These are phyloP conservation scores for Phytophthora fragariaefolia DNA, from an alignment of 352 stramenopile genomes.

Conservation along the genomic window DNA sequence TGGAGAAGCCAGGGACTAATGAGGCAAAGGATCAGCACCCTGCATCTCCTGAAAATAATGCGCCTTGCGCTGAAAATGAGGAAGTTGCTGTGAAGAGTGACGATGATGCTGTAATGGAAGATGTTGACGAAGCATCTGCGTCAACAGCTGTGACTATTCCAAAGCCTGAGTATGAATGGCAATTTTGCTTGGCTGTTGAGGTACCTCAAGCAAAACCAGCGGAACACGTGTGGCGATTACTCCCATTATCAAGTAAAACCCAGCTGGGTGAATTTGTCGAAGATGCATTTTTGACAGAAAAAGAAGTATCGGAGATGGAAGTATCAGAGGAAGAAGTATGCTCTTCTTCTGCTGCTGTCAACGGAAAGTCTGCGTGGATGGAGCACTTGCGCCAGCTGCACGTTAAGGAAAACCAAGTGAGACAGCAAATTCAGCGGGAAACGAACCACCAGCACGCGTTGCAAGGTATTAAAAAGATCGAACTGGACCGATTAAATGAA, in stretches of 20 bases:
- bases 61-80: constrained; percentile 18
- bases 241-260: constrained; percentile 57
- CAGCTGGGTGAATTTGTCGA: constrained; percentile 59
- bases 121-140: constrained; percentile 6
- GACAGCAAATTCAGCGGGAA: constrained; percentile 59
- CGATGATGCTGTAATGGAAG: constrained; percentile 31
- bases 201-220: constrained; percentile 4
- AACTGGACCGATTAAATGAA: constrained; percentile 68
- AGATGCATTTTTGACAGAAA: constrained; percentile 59
- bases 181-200: constrained; percentile 60
- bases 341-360: constrained; percentile 25
- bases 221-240: constrained; percentile 59
- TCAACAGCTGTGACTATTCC: constrained; percentile 23
- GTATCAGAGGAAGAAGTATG: constrained; percentile 74
- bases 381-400: constrained; percentile 62
- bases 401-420: constrained; percentile 57
- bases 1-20: constrained; percentile 5
- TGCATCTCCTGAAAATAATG: constrained; percentile 11
- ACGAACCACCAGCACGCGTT: constrained; percentile 64
- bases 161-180: constrained; percentile 43
- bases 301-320: constrained; percentile 69
- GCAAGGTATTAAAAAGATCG: constrained; percentile 76
- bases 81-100: constrained; percentile 8
- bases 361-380: constrained; percentile 52
- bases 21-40: constrained; percentile 9